Evolutionary conservation across 768 basidiomycete species (phyloP), one percentile per base, ranked within the genome.

Genomic region (Boletus vermiculosoides): DNA sequence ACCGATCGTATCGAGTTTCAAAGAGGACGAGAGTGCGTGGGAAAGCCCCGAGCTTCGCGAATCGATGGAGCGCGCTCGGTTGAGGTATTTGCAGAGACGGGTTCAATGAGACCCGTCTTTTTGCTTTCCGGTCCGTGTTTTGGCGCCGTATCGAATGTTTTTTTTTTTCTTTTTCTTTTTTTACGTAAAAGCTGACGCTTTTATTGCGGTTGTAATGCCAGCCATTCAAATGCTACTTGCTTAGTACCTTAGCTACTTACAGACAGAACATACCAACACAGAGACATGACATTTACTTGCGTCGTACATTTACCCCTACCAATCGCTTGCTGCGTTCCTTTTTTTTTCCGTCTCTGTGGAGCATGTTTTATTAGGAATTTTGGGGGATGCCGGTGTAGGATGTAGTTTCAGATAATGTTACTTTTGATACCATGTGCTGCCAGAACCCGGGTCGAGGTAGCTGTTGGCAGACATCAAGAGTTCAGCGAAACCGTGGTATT

Each of bases 61-160:
- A 72, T 81, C 79, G 28, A 92, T 91, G 89, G 84, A 84, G 70
- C 74, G 77, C 9, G 89, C 89, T 10, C 75, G 89, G 31, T 80
- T 79, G 6, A 59, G 47, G 31, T 63, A 63, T 34, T 22, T 62
- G 49, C 63, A 68, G 49, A 67, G 57, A 46, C 55, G 55, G 25
- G 45, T 40, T 48, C 50, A 59, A 55, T 68, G 36, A 68, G 22
- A 20, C 36, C 20, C 20, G 2, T 4, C 12, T 23, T 25, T 10
- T 30, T 37, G 0, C 34, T 6, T 33, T 55, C 20, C 18, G 9
- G 31, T 45, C 23, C 16, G n/a, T 33, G 10, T 51, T 39, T 50
- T 53, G 49, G n/a, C 28, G 18, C 23, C 39, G 1, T 23, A 1
- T 49, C 18, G 2, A 16, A 36, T 28, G 44, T 51, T 36, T 52